A percentile compares a stretch with the other conserved stretches of the same genome.
These are phyloP conservation scores for Straminergon stramineum DNA, from an alignment of 225 moss, liverwort and hornwort species.

Conservation along the genomic window DNA sequence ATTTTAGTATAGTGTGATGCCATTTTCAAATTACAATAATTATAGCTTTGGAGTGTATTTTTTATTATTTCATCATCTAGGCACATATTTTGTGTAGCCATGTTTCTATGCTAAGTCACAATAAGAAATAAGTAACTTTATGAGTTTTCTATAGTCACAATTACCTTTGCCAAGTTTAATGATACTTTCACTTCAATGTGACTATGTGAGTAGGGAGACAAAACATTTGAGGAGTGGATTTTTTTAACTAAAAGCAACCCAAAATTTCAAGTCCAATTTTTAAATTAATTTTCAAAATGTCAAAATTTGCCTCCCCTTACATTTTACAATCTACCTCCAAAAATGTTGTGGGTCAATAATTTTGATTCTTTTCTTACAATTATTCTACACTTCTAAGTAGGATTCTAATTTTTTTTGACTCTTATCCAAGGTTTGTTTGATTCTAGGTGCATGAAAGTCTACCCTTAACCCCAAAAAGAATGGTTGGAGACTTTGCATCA, in stretches of 20 bases:
- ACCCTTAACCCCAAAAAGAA: neutral
- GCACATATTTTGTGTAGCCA: neutral
- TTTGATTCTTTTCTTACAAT: neutral
- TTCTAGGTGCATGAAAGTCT: neutral
- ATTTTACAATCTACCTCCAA: neutral
- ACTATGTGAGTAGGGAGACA: neutral
- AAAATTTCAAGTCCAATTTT: neutral
- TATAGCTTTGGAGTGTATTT: neutral
- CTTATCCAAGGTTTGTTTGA: accelerated
- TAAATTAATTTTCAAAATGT: neutral
- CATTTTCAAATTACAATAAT: neutral
- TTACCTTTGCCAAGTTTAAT: neutral
- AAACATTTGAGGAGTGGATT: neutral
- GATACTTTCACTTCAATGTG: neutral
- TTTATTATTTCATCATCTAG: neutral
- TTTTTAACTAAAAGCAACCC: neutral
- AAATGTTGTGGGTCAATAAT: neutral
- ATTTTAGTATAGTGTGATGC: neutral
- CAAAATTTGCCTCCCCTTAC: accelerated
- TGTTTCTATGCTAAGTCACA: accelerated
- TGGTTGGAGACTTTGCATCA: accelerated
- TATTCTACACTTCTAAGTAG: neutral
- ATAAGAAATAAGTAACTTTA: accelerated
- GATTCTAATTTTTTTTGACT: neutral
- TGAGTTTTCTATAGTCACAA: too few relatives aligned